Conservation (phyloP, 371 early-diverging fungal species). For the Gilbertella persicaria region DNA sequence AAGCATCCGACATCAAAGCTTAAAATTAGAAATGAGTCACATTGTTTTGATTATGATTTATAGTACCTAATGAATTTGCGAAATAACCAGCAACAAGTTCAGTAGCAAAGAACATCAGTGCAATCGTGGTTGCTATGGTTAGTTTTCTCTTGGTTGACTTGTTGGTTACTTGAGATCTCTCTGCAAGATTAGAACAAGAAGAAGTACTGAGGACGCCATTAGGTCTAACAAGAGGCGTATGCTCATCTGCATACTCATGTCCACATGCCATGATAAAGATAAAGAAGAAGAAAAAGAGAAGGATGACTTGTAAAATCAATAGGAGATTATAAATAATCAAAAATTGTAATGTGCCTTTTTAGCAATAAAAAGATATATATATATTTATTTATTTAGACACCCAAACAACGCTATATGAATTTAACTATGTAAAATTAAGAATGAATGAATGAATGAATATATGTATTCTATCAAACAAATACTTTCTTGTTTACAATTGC, state of each 20-base stretch:
- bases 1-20: conserved; percentile 76
- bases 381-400: too few relatives aligned
- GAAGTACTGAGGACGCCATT: conserved; percentile 11
- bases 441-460: too few relatives aligned
- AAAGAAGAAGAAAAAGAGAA: not conserved
- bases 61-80: conserved; percentile 55
- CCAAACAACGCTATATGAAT: too few relatives aligned
- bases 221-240: conserved; percentile 7
- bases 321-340: not conserved
- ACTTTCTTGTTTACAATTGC: too few relatives aligned
- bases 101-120: conserved; percentile 64
- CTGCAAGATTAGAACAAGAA: conserved; percentile 31
- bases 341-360: not conserved
- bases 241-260: conserved; percentile 8
- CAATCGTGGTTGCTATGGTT: conserved; percentile 51
- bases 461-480: too few relatives aligned
- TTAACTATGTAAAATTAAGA: too few relatives aligned
- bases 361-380: too few relatives aligned
- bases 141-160: conserved; percentile 42
- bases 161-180: conserved; percentile 11
- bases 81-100: conserved; percentile 71
- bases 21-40: not conserved
- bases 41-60: not conserved
- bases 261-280: not conserved
- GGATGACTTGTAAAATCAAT: not conserved